phyloP scores from a whole-genome alignment of 2,329 filamentous ascomycete genomes.

The Alternaria incomplexa region DNA sequence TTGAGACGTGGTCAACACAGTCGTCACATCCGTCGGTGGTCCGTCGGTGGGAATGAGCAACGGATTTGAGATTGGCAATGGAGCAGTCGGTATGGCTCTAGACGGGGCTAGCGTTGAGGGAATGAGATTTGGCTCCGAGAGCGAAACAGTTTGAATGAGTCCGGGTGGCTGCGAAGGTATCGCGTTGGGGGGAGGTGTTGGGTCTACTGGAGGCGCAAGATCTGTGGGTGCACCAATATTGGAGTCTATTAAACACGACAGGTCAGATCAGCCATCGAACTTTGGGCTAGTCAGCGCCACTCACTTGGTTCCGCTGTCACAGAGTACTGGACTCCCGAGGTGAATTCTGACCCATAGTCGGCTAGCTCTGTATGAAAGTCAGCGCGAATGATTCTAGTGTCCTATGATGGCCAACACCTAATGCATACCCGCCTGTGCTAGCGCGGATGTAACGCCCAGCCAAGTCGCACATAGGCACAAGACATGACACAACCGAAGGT shows the following conservation, averaged over 20 bases:
- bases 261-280: not conserved
- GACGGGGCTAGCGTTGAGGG: conserved; percentile 8
- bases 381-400: conserved; percentile 13
- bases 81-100: conserved; percentile 2
- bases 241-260: not conserved
- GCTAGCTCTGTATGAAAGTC: conserved; percentile 21
- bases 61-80: conserved; percentile 2
- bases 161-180: conserved; percentile 14
- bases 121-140: conserved; percentile 1
- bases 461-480: conserved; percentile 30
- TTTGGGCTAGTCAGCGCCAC: not conserved
- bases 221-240: conserved; percentile 8
- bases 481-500: conserved; percentile 20
- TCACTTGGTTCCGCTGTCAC: conserved; percentile 27
- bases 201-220: conserved; percentile 3
- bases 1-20: not conserved
- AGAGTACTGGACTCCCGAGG: conserved; percentile 10
- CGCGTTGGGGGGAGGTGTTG: not conserved
- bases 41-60: conserved; percentile 9
- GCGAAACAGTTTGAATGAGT: conserved; percentile 1
- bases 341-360: conserved; percentile 10
- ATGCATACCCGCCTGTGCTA: conserved; percentile 30
- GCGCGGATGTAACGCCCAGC: conserved; percentile 19
- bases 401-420: conserved; percentile 3
- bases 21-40: conserved; percentile 1